Conservation (phyloP, 257 asterid genomes). For the Capsicum baccatum region DNA sequence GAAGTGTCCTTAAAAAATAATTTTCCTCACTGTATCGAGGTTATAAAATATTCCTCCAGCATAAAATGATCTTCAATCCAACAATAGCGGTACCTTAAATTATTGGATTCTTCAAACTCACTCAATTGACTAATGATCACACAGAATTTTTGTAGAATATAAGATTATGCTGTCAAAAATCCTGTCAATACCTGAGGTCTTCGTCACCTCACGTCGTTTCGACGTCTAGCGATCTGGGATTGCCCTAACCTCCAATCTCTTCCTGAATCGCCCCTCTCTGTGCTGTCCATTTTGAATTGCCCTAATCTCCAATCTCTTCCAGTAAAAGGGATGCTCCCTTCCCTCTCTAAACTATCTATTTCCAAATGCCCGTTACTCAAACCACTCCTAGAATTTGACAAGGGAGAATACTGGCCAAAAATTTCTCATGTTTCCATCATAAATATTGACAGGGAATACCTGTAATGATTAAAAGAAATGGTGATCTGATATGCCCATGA, state of each 20-base stretch:
- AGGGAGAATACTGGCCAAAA: constrained; percentile 19
- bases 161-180: no score
- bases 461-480: neutral
- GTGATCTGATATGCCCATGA: neutral
- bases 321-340: constrained; percentile 11
- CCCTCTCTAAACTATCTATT: neutral
- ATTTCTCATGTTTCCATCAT: constrained; percentile 24
- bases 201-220: constrained; percentile 12
- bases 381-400: neutral
- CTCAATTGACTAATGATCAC: no score
- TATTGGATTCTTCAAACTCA: no score
- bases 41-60: no score
- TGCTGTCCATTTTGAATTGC: neutral
- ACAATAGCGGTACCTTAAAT: no score
- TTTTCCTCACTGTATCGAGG: no score
- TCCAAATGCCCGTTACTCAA: neutral
- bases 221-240: accelerated
- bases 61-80: no score
- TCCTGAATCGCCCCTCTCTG: neutral
- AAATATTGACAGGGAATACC: neutral
- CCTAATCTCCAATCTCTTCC: neutral
- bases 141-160: no score
- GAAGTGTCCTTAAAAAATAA: no score
- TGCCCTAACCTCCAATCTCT: neutral
- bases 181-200: neutral